These are phyloP conservation scores for Trypanosoma avium DNA, from an alignment of 208 protist species.

Conservation along the genomic window DNA sequence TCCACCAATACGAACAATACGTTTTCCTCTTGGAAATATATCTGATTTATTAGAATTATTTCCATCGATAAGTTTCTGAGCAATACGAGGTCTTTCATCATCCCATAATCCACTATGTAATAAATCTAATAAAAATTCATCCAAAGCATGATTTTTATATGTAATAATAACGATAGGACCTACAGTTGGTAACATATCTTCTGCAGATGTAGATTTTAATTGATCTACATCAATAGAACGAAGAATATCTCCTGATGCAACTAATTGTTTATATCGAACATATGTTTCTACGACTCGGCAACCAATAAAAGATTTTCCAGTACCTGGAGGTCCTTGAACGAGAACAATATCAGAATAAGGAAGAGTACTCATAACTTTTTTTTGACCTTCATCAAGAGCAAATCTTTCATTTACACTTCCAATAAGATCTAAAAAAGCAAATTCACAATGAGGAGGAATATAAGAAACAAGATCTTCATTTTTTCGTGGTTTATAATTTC, in stretches of 20 bases:
- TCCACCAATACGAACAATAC: conserved; percentile 87
- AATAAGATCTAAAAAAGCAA: conserved; percentile 74
- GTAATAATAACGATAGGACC: conserved; percentile 92
- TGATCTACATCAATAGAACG: conserved; percentile 79
- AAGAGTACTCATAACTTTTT: conserved; percentile 68
- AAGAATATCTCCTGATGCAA: conserved; percentile 85
- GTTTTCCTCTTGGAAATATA: conserved; percentile 71
- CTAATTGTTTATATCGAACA: conserved; percentile 86
- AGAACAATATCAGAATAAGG: conserved; percentile 74
- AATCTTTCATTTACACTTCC: conserved; percentile 57
- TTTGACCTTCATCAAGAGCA: conserved; percentile 76
- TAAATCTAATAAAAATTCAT: conserved; percentile 91
- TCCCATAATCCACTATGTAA: conserved; percentile 75
- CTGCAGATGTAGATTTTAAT: conserved; percentile 43
- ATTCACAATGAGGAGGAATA: conserved; percentile 79
- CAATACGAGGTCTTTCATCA: conserved; percentile 44
- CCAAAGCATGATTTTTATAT: conserved; percentile 96
- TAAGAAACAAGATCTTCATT: conserved; percentile 44
- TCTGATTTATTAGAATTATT: conserved; percentile 29
- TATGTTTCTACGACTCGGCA: conserved; percentile 89
- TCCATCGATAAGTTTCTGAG: conserved; percentile 36
- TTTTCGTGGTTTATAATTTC: conserved; percentile 8
- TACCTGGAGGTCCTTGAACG: conserved; percentile 93
- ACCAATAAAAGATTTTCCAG: conserved; percentile 95
- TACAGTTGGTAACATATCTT: conserved; percentile 66